phyloP scores from a whole-genome alignment of 768 basidiomycete genomes.

The Inosperma sp. region DNA sequence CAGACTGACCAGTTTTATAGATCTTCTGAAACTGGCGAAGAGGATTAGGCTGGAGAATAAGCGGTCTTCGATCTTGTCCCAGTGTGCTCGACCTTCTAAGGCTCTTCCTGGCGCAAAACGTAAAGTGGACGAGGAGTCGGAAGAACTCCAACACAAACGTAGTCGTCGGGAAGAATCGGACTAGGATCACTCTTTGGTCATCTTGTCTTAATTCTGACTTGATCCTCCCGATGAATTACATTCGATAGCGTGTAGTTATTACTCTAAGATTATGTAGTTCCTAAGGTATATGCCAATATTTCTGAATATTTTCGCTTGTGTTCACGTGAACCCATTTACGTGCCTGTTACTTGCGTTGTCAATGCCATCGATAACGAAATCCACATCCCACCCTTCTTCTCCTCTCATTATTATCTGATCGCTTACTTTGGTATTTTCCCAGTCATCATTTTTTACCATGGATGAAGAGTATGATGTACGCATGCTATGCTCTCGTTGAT shows the following conservation, averaged over 20 bases:
- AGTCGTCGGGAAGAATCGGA: slow-evolving; percentile 9
- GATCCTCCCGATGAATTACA: too few relatives aligned
- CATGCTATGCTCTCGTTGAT: slow-evolving; percentile 7
- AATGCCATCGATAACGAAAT: slow-evolving; percentile 24
- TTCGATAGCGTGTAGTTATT: too few relatives aligned
- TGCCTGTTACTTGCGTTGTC: too few relatives aligned
- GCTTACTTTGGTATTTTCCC: slow-evolving; percentile 5
- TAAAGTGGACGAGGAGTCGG: slow-evolving; percentile 28
- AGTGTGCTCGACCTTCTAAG: slow-evolving; percentile 30
- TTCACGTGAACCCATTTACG: slow-evolving; percentile 4
- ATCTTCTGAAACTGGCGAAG: slow-evolving; percentile 33
- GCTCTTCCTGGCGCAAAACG: slow-evolving; percentile 30
- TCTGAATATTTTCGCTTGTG: too few relatives aligned
- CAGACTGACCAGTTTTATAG: slow-evolving; percentile 20
- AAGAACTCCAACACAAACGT: slow-evolving; percentile 26
- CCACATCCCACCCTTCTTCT: slow-evolving; percentile 14
- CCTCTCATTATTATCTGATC: too few relatives aligned
- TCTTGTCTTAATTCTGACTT: too few relatives aligned
- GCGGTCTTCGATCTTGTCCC: slow-evolving; percentile 20
- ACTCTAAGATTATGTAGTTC: too few relatives aligned
- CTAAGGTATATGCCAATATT: too few relatives aligned
- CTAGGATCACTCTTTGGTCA: too few relatives aligned
- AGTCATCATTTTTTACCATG: slow-evolving; percentile 47
- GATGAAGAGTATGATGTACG: slow-evolving; percentile 98
- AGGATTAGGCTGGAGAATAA: slow-evolving; percentile 33